A percentile compares a stretch with the other conserved stretches of the same genome.
Evolutionary conservation across 176 grass and related monocot genomes (phyloP).

Genomic region (Oryza officinalis): DNA sequence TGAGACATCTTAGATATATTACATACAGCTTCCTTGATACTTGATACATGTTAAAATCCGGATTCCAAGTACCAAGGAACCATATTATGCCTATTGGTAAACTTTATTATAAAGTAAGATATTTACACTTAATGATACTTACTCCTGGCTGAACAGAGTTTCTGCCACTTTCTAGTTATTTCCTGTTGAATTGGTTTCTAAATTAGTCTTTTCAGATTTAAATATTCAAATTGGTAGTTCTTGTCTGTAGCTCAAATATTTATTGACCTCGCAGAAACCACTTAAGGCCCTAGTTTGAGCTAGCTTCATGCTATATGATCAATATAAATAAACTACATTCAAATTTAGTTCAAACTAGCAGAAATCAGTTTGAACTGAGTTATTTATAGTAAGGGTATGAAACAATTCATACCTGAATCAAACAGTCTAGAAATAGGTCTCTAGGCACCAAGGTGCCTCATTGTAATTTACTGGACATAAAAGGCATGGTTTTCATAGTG

Average conservation of each 20-base stretch:
- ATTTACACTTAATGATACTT: neutral
- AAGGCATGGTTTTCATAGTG: neutral
- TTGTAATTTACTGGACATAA: neutral
- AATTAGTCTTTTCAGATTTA: neutral
- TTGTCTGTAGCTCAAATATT: neutral
- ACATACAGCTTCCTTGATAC: slow-evolving; percentile 19
- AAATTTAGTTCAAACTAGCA: too few relatives aligned
- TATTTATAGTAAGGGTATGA: too few relatives aligned
- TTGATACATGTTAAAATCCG: slow-evolving; percentile 6
- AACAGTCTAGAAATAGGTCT: neutral
- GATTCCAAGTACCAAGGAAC: slow-evolving; percentile 6
- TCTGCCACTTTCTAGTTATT: neutral
- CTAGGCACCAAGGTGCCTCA: neutral
- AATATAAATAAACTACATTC: neutral
- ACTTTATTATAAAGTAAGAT: slow-evolving; percentile 1
- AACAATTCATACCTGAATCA: neutral
- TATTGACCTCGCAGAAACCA: slow-evolving; percentile 11
- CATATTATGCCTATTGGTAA: neutral
- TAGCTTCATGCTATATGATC: neutral
- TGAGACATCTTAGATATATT: neutral
- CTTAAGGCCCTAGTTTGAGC: neutral
- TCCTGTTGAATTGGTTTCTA: neutral
- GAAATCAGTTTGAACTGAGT: too few relatives aligned
- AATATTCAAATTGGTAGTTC: slow-evolving; percentile 5
- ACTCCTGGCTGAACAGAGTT: neutral